These are phyloP conservation scores for Nakaseomyces bracarensis DNA, from an alignment of 1,139 yeast species.

Conservation along the genomic window DNA sequence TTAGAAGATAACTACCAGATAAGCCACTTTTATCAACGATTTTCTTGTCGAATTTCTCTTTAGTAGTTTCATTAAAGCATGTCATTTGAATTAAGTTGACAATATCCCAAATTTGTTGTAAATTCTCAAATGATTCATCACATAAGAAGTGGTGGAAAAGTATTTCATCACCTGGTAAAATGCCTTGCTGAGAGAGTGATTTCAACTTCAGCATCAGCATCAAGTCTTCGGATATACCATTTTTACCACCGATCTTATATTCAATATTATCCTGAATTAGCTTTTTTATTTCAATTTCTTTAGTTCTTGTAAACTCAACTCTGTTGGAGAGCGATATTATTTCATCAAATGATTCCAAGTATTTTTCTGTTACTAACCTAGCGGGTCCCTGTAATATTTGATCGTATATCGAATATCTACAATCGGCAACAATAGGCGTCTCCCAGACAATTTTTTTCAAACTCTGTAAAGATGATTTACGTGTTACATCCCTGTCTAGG, in stretches of 20 bases:
- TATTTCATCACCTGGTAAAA: conserved; percentile 29
- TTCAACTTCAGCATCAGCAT: conserved; percentile 24
- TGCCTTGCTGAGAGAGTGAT: conserved; percentile 28
- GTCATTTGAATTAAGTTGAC: conserved; percentile 29
- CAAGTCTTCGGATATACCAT: conserved; percentile 17
- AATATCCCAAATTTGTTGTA: conserved; percentile 28
- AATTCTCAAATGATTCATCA: conserved; percentile 16
- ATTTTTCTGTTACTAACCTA: conserved; percentile 24
- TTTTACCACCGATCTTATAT: conserved; percentile 16
- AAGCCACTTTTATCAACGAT: conserved; percentile 24
- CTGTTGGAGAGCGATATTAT: conserved; percentile 26
- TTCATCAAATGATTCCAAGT: conserved; percentile 27
- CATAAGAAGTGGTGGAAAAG: conserved; percentile 27
- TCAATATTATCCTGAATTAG: conserved; percentile 19
- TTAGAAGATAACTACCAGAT: conserved; percentile 22
- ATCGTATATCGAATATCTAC: conserved; percentile 32
- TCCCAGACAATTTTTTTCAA: conserved; percentile 38
- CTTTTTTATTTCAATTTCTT: conserved; percentile 28
- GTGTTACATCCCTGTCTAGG: conserved; percentile 26
- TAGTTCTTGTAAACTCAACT: conserved; percentile 25
- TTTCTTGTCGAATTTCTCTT: conserved; percentile 27
- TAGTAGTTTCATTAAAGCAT: conserved; percentile 28
- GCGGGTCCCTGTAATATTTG: conserved; percentile 26
- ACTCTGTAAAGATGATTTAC: conserved; percentile 34
- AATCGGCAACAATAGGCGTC: conserved; percentile 33